Evolutionary conservation across 2,329 filamentous ascomycete species (phyloP).

Genomic region (Hymenoscyphus infarciens): DNA sequence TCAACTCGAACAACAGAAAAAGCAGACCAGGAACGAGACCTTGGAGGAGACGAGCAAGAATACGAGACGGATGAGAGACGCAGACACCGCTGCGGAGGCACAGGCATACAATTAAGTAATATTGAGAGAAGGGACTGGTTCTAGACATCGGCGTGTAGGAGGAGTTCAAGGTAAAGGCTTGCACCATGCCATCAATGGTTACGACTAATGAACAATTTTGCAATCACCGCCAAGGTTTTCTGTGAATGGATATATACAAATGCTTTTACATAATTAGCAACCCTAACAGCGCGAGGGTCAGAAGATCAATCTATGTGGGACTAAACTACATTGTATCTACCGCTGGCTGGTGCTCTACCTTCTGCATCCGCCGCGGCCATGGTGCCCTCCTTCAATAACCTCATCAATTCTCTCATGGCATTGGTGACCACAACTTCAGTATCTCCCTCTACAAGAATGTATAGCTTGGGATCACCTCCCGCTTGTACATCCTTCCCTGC

Average conservation of each 20-base stretch:
- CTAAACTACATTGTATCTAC: conserved; percentile 82
- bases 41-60: conserved; percentile 65
- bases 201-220: neutral
- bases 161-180: neutral
- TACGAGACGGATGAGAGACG: conserved; percentile 58
- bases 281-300: neutral
- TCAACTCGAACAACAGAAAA: conserved; percentile 72
- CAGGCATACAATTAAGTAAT: conserved; percentile 52
- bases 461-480: conserved; percentile 84
- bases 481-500: conserved; percentile 74
- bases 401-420: conserved; percentile 85
- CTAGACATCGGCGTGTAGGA: neutral
- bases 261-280: neutral
- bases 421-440: conserved; percentile 89
- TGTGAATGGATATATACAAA: conserved; percentile 3
- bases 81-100: conserved; percentile 58
- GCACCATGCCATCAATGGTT: neutral
- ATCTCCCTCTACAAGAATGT: conserved; percentile 96
- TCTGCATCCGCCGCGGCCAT: conserved; percentile 87
- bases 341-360: conserved; percentile 70
- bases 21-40: conserved; percentile 64
- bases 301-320: neutral
- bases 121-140: neutral
- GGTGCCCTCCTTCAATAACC: conserved; percentile 84
- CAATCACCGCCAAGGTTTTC: neutral